Evolutionary conservation across 2,329 filamentous ascomycete species (phyloP), one percentile per base, ranked within the genome.

Genomic region (Colletotrichum sp.): DNA sequence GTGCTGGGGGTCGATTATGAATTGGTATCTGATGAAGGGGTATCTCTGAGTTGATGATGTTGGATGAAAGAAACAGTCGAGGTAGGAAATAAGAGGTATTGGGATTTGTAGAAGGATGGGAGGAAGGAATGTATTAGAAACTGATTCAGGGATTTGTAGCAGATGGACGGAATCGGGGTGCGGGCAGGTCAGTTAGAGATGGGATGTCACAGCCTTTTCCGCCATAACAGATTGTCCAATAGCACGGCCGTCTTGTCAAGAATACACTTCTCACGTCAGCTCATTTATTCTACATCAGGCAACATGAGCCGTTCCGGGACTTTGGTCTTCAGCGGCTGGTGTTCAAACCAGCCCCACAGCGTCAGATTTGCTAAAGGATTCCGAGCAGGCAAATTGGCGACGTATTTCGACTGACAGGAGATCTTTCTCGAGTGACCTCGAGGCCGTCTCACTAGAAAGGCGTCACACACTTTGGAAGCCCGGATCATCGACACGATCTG

Each of bases 81-180:
- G 48, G 22, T 5, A 48, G n/a, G 52, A 32, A 39, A 44, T 16
- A 19, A 28, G 39, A 44, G 28, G 8, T 57, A 5, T 28, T 57
- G 65, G 34, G 19, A 4, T 12, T 15, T 15, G 34, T 16, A 67
- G 27, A 30, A 16, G 64, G 27, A 27, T 8, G 25, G 27, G 8
- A 25, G 39, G 25, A 66, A 36, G 19, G 27, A 22, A 12, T n/a
- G 48, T 28, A 55, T 22, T 52, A 25, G 22, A 30, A 9, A 60
- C 66, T 60, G 66, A 68, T 59, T 68, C 66, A 68, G 66, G 66
- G 19, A 70, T 16, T 32, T 63, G 68, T 63, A 63, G 68, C 68
- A 70, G 68, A n/a, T 61, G 57, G 57, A 61, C 34, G 16, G 36
- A 16, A 32, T 52, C 61, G 68, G 44, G 68, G 25, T 34, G 34